Evolutionary conservation across 352 stramenopile genomes (phyloP).

Genomic region (Pythium volutum): DNA sequence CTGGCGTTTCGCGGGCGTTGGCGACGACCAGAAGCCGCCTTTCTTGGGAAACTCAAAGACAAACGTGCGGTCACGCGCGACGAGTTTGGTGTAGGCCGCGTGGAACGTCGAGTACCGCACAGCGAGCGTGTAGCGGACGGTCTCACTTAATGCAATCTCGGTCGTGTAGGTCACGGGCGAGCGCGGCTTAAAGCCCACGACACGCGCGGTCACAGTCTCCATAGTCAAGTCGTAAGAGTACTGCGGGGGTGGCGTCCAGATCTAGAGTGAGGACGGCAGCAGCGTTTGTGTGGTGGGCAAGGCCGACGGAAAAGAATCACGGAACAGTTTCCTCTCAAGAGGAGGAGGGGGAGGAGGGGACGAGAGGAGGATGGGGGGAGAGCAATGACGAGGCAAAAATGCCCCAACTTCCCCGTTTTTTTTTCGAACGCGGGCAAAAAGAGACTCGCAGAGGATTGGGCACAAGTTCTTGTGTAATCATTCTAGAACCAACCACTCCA

Average conservation of each 20-base stretch:
- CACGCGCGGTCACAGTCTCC: slow-evolving; percentile 30
- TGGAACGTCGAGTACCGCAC: slow-evolving; percentile 70
- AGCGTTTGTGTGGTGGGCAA: neutral
- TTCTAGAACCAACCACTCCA: too few relatives aligned
- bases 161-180: slow-evolving; percentile 59
- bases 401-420: too few relatives aligned
- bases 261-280: slow-evolving; percentile 8
- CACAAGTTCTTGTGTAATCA: too few relatives aligned
- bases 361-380: neutral
- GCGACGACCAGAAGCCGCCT: slow-evolving; percentile 57
- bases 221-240: slow-evolving; percentile 6
- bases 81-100: slow-evolving; percentile 50
- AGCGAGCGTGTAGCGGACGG: slow-evolving; percentile 35
- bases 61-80: slow-evolving; percentile 46
- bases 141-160: slow-evolving; percentile 31
- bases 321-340: too few relatives aligned
- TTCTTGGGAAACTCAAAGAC: slow-evolving; percentile 63
- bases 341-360: neutral
- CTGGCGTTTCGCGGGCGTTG: slow-evolving; percentile 49
- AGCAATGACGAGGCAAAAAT: neutral
- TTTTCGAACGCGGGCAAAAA: too few relatives aligned
- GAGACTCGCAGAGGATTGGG: too few relatives aligned
- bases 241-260: neutral
- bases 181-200: slow-evolving; percentile 44
- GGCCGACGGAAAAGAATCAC: neutral